Conservation (phyloP, 371 early-diverging fungal genomes). For the Mortierella sp. region DNA sequence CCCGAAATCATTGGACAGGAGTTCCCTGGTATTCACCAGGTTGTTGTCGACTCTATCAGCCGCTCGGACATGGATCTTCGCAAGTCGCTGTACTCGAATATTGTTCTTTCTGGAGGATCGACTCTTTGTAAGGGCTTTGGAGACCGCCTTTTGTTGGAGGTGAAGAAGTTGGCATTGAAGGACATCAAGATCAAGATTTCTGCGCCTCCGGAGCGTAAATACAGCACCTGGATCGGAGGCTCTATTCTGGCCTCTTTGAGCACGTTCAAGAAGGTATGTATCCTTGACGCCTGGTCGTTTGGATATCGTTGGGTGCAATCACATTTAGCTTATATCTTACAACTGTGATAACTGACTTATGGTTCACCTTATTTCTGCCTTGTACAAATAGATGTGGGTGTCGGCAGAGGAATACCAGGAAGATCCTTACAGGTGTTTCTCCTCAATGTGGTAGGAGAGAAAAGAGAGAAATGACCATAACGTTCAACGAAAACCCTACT, state of each 20-base stretch:
- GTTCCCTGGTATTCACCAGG: constrained; percentile 94
- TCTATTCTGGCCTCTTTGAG: constrained; percentile 97
- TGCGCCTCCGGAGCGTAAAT: constrained; percentile 99
- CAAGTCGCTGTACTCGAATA: constrained; percentile 97
- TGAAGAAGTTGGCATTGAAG: constrained; percentile 97
- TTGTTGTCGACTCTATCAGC: constrained; percentile 97
- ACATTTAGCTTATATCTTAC: not conserved
- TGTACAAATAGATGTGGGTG: constrained; percentile 53
- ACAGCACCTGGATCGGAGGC: constrained; percentile 99
- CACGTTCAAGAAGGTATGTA: constrained; percentile 67
- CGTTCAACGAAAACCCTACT: constrained; percentile 2
- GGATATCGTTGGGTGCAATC: not conserved
- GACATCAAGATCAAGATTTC: constrained; percentile 99
- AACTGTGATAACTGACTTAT: not conserved
- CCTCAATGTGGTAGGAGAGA: constrained; percentile 44
- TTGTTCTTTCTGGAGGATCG: constrained; percentile 96
- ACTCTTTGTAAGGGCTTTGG: constrained; percentile 98
- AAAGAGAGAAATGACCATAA: not conserved
- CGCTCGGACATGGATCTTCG: constrained; percentile 99
- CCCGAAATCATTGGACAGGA: constrained; percentile 96
- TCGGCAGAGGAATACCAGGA: constrained; percentile 59
- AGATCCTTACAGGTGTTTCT: constrained; percentile 58
- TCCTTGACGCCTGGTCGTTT: not conserved
- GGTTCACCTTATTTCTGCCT: not conserved
- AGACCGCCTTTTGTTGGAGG: constrained; percentile 99